Conservation (phyloP, 371 early-diverging fungal species). For the Lichtheimia hyalospora region DNA sequence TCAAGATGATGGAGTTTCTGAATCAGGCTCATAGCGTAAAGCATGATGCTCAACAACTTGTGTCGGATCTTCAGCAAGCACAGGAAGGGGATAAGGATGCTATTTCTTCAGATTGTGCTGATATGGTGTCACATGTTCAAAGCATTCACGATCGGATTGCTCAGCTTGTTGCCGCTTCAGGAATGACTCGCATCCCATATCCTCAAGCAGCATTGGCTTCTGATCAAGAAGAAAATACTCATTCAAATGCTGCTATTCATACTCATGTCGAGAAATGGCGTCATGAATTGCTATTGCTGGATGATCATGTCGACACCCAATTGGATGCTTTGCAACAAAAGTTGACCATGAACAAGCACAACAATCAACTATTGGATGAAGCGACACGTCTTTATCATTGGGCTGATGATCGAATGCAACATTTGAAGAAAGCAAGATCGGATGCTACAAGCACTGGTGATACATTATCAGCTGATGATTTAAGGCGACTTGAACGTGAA, state of each 20-base stretch:
- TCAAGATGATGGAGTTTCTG: conserved; percentile 44
- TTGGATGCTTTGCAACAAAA: conserved; percentile 29
- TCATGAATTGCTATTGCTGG: conserved; percentile 22
- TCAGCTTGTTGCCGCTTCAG: conserved; percentile 31
- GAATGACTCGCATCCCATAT: conserved; percentile 31
- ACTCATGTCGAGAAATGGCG: conserved; percentile 24
- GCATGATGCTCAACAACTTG: conserved; percentile 15
- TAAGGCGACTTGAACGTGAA: conserved; percentile 30
- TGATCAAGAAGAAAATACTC: conserved; percentile 28
- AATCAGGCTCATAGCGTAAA: conserved; percentile 26
- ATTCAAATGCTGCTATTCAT: conserved; percentile 28
- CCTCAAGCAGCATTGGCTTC: conserved; percentile 20
- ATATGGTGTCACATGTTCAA: conserved; percentile 35
- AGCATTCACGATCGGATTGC: conserved; percentile 34
- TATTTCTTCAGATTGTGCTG: conserved; percentile 10
- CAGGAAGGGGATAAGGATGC: conserved; percentile 31
- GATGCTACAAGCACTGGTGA: conserved; percentile 17
- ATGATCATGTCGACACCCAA: conserved; percentile 29
- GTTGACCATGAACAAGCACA: conserved; percentile 26
- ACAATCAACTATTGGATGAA: conserved; percentile 33
- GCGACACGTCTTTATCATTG: conserved; percentile 35
- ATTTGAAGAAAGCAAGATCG: conserved; percentile 21
- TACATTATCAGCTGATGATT: conserved; percentile 25
- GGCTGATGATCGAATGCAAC: conserved; percentile 33
- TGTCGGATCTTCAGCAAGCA: conserved; percentile 21